phyloP scores from a whole-genome alignment of 208 protist species.

The Crithidia fasciculata region DNA sequence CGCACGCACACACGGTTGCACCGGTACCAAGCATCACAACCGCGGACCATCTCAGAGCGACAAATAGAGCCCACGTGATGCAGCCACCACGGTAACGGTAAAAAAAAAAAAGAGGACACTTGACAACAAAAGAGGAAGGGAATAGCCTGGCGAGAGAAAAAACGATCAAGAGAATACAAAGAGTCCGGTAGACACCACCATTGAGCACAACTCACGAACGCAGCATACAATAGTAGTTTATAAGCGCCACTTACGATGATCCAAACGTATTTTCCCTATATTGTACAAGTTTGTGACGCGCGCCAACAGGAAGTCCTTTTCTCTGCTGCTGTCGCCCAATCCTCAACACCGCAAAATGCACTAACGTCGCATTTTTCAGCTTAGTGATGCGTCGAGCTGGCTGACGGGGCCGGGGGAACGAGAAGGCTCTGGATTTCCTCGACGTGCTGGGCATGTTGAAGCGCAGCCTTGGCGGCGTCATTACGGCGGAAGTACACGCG shows the following conservation, averaged over 20 bases:
- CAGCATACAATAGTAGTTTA: background rate
- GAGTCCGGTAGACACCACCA: background rate
- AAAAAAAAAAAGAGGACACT: constrained; percentile 8
- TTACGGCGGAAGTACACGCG: constrained; percentile 77
- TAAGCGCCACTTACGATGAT: too few relatives aligned
- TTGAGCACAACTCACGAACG: background rate
- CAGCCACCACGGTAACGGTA: constrained; percentile 8
- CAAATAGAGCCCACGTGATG: background rate
- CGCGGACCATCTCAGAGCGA: background rate
- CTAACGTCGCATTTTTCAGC: background rate
- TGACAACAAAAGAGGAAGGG: constrained; percentile 13
- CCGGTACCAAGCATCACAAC: background rate
- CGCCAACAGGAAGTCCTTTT: background rate
- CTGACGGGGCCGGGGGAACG: constrained; percentile 19
- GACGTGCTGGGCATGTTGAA: constrained; percentile 46
- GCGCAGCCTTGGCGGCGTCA: constrained; percentile 51
- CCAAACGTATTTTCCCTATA: background rate
- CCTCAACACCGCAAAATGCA: background rate
- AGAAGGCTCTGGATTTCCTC: constrained; percentile 52
- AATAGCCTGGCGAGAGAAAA: background rate
- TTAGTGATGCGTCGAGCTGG: constrained; percentile 11
- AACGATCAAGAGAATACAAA: background rate
- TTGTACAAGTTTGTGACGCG: constrained; percentile 8
- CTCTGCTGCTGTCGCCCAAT: background rate
- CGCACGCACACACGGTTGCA: background rate